Base-by-base conservation (phyloP, 352 stramenopile genomes). In the Pythium periplocum region DNA sequence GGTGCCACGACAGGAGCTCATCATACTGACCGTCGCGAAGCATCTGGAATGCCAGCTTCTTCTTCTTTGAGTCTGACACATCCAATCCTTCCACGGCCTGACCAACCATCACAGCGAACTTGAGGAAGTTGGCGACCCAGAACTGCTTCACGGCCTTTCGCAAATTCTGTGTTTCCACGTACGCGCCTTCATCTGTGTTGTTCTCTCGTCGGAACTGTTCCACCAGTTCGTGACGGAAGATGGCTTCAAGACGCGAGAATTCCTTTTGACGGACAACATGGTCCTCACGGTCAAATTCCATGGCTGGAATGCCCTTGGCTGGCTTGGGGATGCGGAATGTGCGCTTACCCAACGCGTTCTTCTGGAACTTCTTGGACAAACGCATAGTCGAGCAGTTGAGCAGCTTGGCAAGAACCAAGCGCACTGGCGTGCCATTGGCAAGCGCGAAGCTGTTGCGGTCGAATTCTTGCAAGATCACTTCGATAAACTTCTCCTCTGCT, bases 311-410 rank as follows among this genome's bases (percentile, higher is more conserved):
- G 36, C 76, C 81, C 57, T 88, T 85, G 39, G 44, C 51, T 1
- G 79, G 78, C 54, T 92, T 90, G 6, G 68, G 69, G 44, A 94
- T 73, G 9, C 80, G 75, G 59, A 90, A 94, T n/a, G 83, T 94
- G 11, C 82, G 68, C 57, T 94, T 94, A 34, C 83, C 83, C 36
- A 94, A 62, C 34, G 83, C 83, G 56, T 94, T 94, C 64, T 92
- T 92, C 57, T 94, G 83, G 55, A 94, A 94, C 62, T 94, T 94
- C 61, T 94, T 94, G 11, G 83, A 94, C 34, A 94, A 61, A 30
- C 83, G 71, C 83, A 94, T 94, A n/a, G 83, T 90, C 48, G 81
- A 92, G 62, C 83, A 94, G 61, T 94, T 94, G 48, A 94, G 83
- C 59, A 94, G 69, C 64, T 86, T 90, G 36, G 83, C 81, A 9